Evolutionary conservation across 108 stramenopile species (phyloP), one percentile per base, ranked within the genome.

Genomic region (Epipyxis sp.): DNA sequence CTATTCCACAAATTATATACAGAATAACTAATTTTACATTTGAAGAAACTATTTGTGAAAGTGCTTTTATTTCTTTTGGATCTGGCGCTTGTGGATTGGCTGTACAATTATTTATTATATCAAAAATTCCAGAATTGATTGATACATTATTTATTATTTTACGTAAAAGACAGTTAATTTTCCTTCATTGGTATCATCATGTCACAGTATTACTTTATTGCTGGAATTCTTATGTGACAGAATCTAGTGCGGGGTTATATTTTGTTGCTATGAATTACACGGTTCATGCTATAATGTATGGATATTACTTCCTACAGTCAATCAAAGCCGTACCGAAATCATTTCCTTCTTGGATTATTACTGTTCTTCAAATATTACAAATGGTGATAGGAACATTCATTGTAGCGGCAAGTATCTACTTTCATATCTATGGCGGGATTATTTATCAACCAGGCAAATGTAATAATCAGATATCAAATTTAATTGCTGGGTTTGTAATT

Each of bases 111-210:
- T 98, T 98, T 84, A 91, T 95, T 59, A 79, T 93, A 45, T 86
- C 85, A 79, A 98, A 98, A 83, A 92, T 77, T 86, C 88, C 88
- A 61, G 97, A 98, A 87, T 89, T 98, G 40, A 45, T 95, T 76
- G 97, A 98, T 80, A 98, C 97, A 2, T 88, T 93, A 82, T 98
- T 98, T 86, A 95, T 98, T 82, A 92, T 98, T 41, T 86, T 95
- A 76, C 91, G 95, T 84, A 96, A 97, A 82, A 94, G 93, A 85
- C 92, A 89, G 1, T 87, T 96, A 34, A 92, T 96, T 77, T 94
- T 98, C 84, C 86, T 98, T 59, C 97, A 98, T 83, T 98, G 95
- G 95, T 98, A 96, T 89, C 97, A 98, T 81, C 97, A 98, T 82
- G 87, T 96, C 69, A 94, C 97, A 37, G 97, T 98, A 27, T 82